Base-by-base conservation (phyloP, 2,329 filamentous ascomycete genomes). In the Metarhizium anisopliae region DNA sequence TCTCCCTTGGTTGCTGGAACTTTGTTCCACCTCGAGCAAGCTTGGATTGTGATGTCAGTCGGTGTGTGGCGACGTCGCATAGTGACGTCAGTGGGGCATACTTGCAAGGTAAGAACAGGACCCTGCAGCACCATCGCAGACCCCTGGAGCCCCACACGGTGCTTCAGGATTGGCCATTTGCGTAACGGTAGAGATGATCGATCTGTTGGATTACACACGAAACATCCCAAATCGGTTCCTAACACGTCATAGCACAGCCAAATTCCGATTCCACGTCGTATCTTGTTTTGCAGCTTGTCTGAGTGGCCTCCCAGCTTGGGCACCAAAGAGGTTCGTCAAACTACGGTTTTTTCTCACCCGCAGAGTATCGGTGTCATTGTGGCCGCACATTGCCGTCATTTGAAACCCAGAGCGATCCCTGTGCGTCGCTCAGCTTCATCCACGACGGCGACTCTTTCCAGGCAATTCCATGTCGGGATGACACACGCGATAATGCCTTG, bases 401-500 rank as follows among this genome's bases (percentile, higher is more conserved):
- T 40, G 32, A 35, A 35, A 11, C 32, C 32, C 3, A 35, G 32
- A 11, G 32, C 32, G 6, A 35, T 35, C 10, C 32, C 32, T 8
- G 32, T 7, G 32, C 32, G 25, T 35, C 32, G 32, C 25, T 35
- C 32, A 35, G 32, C 63, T 13, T 47, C 43, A 47, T 51, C 62
- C 64, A 11, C 68, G 66, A 20, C 70, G 66, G n/a, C 68, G 66
- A 47, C 79, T 75, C 70, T 82, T 81, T 63, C 89, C 87, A n/a
- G 87, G 85, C 63, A 89, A 86, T 60, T 92, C 87, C 55, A 93
- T 81, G 59, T 96, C 90, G 0, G 93, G 92, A 70, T 96, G 93
- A 60, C 95, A 93, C 51, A 96, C 92, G 40, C 91, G 85, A 80
- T 96, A 95, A 69, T 99, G 94, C 58, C 94, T 80, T 14, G 93